Evolutionary conservation across 2,329 filamentous ascomycete species (phyloP).

Genomic region (Lomentospora prolificans): DNA sequence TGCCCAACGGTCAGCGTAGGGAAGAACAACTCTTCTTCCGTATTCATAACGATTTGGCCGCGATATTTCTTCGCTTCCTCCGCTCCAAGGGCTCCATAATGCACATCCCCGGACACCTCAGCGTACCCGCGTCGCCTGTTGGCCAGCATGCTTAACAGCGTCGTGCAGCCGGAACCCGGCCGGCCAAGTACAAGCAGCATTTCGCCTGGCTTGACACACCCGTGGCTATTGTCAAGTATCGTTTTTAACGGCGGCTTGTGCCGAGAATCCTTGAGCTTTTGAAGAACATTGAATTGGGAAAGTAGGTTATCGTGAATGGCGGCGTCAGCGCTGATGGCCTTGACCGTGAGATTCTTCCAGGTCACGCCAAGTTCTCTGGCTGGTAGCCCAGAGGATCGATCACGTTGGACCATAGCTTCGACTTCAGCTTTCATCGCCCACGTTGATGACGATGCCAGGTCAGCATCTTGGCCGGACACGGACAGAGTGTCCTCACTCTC

Average conservation of each 20-base stretch:
- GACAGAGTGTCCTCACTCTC: too few species aligned
- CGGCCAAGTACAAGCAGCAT: slow-evolving; percentile 62
- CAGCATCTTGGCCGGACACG: too few species aligned
- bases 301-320: slow-evolving; percentile 52
- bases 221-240: slow-evolving; percentile 55
- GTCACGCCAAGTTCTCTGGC: slow-evolving; percentile 6
- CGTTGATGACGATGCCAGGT: too few species aligned
- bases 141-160: slow-evolving; percentile 58
- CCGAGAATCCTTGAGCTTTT: slow-evolving; percentile 40
- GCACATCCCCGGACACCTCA: slow-evolving; percentile 47
- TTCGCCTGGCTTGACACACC: slow-evolving; percentile 62
- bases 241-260: slow-evolving; percentile 50
- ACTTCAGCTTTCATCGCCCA: too few species aligned
- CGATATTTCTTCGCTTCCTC: slow-evolving; percentile 39
- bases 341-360: slow-evolving; percentile 1
- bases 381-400: too few species aligned
- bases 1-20: slow-evolving; percentile 61
- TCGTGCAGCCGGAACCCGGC: slow-evolving; percentile 61
- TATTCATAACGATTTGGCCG: slow-evolving; percentile 59
- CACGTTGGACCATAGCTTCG: too few species aligned
- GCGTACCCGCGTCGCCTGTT: slow-evolving; percentile 53
- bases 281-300: slow-evolving; percentile 46
- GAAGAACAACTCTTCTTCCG: slow-evolving; percentile 56
- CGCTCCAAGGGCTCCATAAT: slow-evolving; percentile 41
- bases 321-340: neutral